Conservation (phyloP, 1,284 basidiomycete species). For the Papiliotrema nemorosa region DNA sequence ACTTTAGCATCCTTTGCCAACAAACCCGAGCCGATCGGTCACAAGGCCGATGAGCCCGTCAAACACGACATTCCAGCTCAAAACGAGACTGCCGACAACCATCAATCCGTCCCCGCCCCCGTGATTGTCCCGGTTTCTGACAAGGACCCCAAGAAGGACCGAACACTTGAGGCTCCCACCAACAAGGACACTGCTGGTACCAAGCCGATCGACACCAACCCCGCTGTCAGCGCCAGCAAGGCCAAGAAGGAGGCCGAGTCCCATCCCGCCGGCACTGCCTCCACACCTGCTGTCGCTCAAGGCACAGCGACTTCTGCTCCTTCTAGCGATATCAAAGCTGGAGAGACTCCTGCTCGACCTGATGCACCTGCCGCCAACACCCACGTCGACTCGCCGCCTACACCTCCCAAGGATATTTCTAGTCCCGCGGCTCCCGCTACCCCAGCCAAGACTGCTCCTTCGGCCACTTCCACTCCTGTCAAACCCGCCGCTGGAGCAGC, state of each 20-base stretch:
- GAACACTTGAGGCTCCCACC: conserved; percentile 17
- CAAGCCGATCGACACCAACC: conserved; percentile 25
- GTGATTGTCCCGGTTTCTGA: conserved; percentile 30
- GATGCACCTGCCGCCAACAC: conserved; percentile 1
- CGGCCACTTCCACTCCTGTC: conserved; percentile 12
- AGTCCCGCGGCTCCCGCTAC: conserved; percentile 5
- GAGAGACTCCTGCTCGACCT: conserved; percentile 4
- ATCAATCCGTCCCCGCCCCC: conserved; percentile 35
- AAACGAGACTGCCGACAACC: conserved; percentile 34
- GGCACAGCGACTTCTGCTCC: conserved; percentile 7
- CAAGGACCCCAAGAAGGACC: conserved; percentile 39
- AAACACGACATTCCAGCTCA: conserved; percentile 39
- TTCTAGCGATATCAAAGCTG: neutral
- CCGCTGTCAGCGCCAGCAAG: conserved; percentile 16
- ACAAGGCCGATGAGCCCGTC: conserved; percentile 12
- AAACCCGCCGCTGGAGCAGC: conserved; percentile 14
- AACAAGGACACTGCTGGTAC: conserved; percentile 20
- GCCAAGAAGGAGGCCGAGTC: conserved; percentile 32
- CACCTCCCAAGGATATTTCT: conserved; percentile 1
- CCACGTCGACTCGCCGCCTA: neutral
- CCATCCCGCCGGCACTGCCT: conserved; percentile 5
- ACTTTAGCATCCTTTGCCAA: conserved; percentile 13
- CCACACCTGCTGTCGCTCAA: conserved; percentile 3
- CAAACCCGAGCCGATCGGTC: conserved; percentile 9
- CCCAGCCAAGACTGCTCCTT: conserved; percentile 7